A percentile compares a stretch with the other conserved stretches of the same genome.
These are phyloP conservation scores for Allomyces javanicus DNA, from an alignment of 192 early-diverging fungal species.

Conservation along the genomic window DNA sequence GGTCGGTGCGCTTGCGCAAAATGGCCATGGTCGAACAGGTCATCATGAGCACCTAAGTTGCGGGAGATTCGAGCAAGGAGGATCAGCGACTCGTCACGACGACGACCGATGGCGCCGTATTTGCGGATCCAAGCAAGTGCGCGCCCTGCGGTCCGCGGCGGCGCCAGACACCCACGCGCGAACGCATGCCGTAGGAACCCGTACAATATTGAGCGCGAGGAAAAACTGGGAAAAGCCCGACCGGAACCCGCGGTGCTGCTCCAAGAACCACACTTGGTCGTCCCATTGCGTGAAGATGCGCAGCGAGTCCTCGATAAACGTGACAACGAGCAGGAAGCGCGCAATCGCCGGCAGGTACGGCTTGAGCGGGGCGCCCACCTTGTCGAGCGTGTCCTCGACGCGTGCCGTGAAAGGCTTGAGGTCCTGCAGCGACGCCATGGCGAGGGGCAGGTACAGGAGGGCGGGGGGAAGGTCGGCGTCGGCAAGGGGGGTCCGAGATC, in stretches of 20 bases:
- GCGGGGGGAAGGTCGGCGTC: no score
- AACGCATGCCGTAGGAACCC: slow-evolving; percentile 1
- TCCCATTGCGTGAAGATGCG: slow-evolving; percentile 75
- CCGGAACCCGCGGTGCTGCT: slow-evolving; percentile 59
- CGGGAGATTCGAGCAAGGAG: background rate
- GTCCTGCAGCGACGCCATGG: slow-evolving; percentile 12
- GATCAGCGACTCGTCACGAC: no score
- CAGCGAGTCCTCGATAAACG: slow-evolving; percentile 84
- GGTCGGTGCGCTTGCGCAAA: slow-evolving; percentile 55
- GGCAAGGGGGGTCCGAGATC: no score
- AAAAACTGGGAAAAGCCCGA: slow-evolving; percentile 70
- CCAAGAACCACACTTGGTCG: slow-evolving; percentile 72
- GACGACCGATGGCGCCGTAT: no score
- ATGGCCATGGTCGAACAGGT: slow-evolving; percentile 66
- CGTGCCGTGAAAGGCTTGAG: slow-evolving; percentile 27
- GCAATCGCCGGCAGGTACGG: slow-evolving; percentile 77
- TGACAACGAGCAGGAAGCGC: slow-evolving; percentile 84
- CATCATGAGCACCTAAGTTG: slow-evolving; percentile 41
- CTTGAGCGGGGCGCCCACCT: slow-evolving; percentile 59
- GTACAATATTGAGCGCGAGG: slow-evolving; percentile 52
- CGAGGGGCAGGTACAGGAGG: no score
- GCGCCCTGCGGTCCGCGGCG: no score
- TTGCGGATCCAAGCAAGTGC: no score
- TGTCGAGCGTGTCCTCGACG: slow-evolving; percentile 60
- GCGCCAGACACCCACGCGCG: no score